These are phyloP conservation scores for Extremus antarcticus DNA, from an alignment of 495 filamentous ascomycete species.

Conservation along the genomic window DNA sequence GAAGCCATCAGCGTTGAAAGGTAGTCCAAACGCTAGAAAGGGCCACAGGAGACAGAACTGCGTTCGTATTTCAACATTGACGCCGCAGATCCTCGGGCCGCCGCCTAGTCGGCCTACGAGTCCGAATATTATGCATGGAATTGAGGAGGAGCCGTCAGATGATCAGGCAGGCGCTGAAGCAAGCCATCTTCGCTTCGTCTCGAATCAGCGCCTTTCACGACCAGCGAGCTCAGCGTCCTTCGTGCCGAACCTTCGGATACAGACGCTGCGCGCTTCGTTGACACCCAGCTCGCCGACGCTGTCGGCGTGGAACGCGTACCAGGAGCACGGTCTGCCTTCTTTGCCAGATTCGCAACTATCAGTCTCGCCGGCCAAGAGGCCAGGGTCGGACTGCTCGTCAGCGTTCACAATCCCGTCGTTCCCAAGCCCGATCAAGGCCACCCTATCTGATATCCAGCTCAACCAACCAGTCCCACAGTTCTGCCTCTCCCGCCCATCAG, in stretches of 20 bases:
- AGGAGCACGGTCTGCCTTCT: conserved; percentile 7
- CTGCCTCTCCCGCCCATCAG: conserved; percentile 19
- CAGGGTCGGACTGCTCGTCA: conserved; percentile 11
- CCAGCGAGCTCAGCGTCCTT: conserved; percentile 21
- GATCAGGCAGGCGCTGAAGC: neutral
- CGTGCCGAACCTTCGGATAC: conserved; percentile 9
- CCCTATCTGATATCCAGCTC: conserved; percentile 4
- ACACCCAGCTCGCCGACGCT: conserved; percentile 26
- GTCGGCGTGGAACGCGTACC: conserved; percentile 16
- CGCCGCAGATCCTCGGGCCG: conserved; percentile 27
- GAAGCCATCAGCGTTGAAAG: conserved; percentile 24
- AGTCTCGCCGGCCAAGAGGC: neutral
- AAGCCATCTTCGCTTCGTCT: neutral
- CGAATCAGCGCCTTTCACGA: conserved; percentile 12
- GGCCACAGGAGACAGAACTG: conserved; percentile 23
- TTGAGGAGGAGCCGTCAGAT: conserved; percentile 23
- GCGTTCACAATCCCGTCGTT: conserved; percentile 23
- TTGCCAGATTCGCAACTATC: conserved; percentile 9
- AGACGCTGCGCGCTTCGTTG: conserved; percentile 21
- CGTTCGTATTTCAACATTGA: conserved; percentile 22
- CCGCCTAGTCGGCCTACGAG: conserved; percentile 21
- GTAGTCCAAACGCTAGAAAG: conserved; percentile 20
- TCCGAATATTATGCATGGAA: conserved; percentile 23
- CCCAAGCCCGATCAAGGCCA: conserved; percentile 22
- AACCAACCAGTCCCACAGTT: conserved; percentile 20